Evolutionary conservation across 805 yeast species (phyloP).

Genomic region (Candida saitoana): DNA sequence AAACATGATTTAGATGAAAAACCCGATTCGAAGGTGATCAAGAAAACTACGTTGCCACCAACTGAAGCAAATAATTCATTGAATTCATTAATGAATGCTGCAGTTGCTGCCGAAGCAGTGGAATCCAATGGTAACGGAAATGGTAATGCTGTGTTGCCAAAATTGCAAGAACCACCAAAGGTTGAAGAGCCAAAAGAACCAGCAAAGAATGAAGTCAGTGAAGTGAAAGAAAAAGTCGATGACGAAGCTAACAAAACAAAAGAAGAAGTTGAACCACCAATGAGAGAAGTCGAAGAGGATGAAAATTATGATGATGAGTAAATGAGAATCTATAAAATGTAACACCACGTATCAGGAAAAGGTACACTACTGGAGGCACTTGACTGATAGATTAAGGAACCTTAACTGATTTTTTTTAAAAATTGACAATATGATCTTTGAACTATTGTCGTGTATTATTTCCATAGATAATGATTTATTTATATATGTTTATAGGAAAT

Average conservation of each 20-base stretch:
- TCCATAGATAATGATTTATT: background rate
- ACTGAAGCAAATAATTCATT: constrained; percentile 13
- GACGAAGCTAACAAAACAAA: constrained; percentile 25
- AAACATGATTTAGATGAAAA: constrained; percentile 41
- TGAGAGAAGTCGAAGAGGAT: constrained; percentile 44
- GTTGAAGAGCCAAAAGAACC: constrained; percentile 6
- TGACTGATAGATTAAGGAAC: background rate
- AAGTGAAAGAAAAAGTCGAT: constrained; percentile 13
- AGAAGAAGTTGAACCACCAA: constrained; percentile 39
- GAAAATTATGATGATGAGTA: constrained; percentile 35
- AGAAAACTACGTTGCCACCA: constrained; percentile 19
- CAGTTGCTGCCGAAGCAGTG: constrained; percentile 9
- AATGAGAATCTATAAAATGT: background rate
- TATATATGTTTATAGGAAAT: background rate
- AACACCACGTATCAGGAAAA: background rate
- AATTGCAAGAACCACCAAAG: constrained; percentile 5
- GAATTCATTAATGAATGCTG: constrained; percentile 28
- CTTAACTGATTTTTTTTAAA: background rate
- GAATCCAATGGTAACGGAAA: constrained; percentile 16
- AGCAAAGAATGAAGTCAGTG: background rate
- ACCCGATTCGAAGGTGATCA: constrained; percentile 23
- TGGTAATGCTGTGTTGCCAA: constrained; percentile 12
- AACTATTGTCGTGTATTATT: constrained; percentile 1
- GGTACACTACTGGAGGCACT: background rate
- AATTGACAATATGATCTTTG: background rate